phyloP scores from a whole-genome alignment of 2,329 filamentous ascomycete genomes.

The Aspergillus fructus region DNA sequence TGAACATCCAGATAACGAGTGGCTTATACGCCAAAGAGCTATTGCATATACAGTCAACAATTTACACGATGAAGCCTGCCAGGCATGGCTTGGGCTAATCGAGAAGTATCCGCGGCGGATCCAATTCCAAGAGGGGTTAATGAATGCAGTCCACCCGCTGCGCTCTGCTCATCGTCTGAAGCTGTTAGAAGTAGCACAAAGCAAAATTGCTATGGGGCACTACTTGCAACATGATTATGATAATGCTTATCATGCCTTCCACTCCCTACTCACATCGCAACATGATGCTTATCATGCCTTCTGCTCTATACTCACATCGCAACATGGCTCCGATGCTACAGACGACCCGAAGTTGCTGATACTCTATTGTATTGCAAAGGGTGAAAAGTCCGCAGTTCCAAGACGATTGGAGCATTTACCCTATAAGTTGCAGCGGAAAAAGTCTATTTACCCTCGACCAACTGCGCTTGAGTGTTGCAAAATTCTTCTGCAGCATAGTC shows the following conservation, averaged over 20 bases:
- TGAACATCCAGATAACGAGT: not conserved
- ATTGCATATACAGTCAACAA: not conserved
- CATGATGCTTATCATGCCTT: not conserved
- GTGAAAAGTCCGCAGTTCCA: not conserved
- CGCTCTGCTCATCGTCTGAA: not conserved
- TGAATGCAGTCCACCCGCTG: not conserved
- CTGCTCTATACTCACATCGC: no score
- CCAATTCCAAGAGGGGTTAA: not conserved
- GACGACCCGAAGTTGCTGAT: not conserved
- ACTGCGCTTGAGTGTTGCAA: not conserved
- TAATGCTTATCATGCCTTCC: not conserved
- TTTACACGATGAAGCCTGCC: not conserved
- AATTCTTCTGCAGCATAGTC: not conserved
- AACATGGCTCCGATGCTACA: not conserved
- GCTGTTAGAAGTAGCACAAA: not conserved
- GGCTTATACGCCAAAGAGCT: not conserved
- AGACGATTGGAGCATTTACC: not conserved
- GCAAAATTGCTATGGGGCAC: not conserved
- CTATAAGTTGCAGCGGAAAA: not conserved
- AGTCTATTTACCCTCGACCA: not conserved
- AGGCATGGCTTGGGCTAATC: not conserved
- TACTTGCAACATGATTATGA: not conserved
- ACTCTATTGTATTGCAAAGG: not conserved
- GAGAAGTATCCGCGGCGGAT: not conserved
- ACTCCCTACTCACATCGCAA: not conserved